Evolutionary conservation across 139 green algal genomes (phyloP).

Genomic region (Chlamydomonas sphaeroides): DNA sequence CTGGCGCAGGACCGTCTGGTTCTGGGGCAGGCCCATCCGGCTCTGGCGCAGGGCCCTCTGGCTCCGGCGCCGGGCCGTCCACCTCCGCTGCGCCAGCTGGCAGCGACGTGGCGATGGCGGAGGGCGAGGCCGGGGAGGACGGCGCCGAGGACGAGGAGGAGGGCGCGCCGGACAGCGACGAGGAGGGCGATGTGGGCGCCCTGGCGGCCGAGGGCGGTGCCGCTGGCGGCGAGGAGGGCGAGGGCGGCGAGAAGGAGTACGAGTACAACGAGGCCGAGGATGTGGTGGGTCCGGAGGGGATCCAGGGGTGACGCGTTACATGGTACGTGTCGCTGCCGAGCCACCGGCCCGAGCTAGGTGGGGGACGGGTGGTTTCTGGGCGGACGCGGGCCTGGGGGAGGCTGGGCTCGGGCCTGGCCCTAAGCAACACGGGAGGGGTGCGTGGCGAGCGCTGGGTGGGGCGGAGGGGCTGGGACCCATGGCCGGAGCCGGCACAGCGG

Average conservation of each 20-base stretch:
- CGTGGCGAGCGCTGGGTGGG: too few relatives aligned
- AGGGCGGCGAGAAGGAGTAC: constrained; percentile 1
- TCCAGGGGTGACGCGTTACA: too few relatives aligned
- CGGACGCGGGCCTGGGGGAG: too few relatives aligned
- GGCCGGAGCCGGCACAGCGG: too few relatives aligned
- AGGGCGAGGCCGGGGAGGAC: constrained; percentile 26
- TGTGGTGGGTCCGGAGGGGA: constrained; percentile 10
- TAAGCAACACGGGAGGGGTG: too few relatives aligned
- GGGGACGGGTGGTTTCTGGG: too few relatives aligned
- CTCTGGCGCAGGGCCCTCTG: background rate
- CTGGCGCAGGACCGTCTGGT: background rate
- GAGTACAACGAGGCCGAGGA: constrained; percentile 6
- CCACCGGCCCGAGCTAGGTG: too few relatives aligned
- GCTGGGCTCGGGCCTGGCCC: too few relatives aligned
- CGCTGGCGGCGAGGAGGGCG: background rate
- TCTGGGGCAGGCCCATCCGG: background rate
- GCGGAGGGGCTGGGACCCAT: too few relatives aligned
- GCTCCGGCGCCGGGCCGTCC: background rate
- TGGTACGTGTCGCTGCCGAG: too few relatives aligned
- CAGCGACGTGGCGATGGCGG: background rate
- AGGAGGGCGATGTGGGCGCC: background rate
- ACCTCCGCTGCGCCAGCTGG: too few relatives aligned
- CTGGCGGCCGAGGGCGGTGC: background rate
- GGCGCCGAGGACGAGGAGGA: constrained; percentile 17
- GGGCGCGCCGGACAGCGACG: background rate